Percentiles rank a stretch among this genome's conserved stretches.
Evolutionary conservation across 352 stramenopile genomes (phyloP).

Genomic region (Globisporangium iwayamae): DNA sequence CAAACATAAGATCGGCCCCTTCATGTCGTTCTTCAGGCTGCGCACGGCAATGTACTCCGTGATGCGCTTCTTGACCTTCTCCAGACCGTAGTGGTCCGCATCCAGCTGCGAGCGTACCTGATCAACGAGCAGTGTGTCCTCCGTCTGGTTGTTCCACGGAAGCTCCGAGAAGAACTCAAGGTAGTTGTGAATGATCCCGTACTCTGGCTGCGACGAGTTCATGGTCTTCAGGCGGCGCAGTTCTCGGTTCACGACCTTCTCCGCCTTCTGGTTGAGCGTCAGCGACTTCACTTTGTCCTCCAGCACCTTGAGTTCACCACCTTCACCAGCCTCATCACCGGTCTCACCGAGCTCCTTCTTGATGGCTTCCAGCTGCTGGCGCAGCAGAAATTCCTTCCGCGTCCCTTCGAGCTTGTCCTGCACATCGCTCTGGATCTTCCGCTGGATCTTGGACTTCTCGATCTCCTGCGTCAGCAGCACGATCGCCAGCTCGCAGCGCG

Average conservation of each 20-base stretch:
- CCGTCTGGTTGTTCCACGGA: slow-evolving; percentile 52
- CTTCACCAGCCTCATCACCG: slow-evolving; percentile 36
- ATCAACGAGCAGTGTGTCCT: slow-evolving; percentile 55
- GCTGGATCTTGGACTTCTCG: slow-evolving; percentile 55
- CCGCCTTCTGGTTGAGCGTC: slow-evolving; percentile 45
- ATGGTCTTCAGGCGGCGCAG: slow-evolving; percentile 69
- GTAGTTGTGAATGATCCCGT: slow-evolving; percentile 78
- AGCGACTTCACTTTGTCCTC: slow-evolving; percentile 56
- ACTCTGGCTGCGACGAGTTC: slow-evolving; percentile 73
- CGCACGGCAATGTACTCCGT: slow-evolving; percentile 85
- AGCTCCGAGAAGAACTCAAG: slow-evolving; percentile 77
- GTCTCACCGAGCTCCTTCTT: slow-evolving; percentile 96
- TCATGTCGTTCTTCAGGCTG: slow-evolving; percentile 77
- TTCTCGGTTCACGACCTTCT: slow-evolving; percentile 60
- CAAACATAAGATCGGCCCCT: slow-evolving; percentile 87
- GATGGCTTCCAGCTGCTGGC: slow-evolving; percentile 98
- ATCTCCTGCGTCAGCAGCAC: slow-evolving; percentile 52
- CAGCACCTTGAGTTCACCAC: slow-evolving; percentile 50
- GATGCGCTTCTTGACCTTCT: slow-evolving; percentile 85
- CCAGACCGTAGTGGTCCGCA: slow-evolving; percentile 75
- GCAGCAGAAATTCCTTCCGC: slow-evolving; percentile 92
- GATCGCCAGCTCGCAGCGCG: slow-evolving; percentile 46
- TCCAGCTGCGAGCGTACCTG: slow-evolving; percentile 64
- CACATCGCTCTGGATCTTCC: slow-evolving; percentile 69
- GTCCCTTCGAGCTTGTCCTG: slow-evolving; percentile 69